Evolutionary conservation across 2,329 filamentous ascomycete genomes (phyloP).

Genomic region (Ceratocystis alfenasii): DNA sequence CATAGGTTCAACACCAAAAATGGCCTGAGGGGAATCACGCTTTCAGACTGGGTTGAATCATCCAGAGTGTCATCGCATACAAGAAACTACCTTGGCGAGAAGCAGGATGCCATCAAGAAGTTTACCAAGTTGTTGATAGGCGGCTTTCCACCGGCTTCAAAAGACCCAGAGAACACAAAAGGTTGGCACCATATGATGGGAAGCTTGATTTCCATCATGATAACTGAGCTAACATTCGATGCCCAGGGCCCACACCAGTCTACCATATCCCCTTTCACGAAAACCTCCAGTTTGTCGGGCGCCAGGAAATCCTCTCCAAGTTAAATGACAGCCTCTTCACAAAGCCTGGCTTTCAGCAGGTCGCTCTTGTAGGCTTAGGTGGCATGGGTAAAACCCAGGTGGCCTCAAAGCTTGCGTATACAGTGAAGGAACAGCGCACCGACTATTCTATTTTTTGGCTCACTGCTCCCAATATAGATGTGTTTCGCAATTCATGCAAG

Average conservation of each 20-base stretch:
- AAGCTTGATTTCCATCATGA: background rate
- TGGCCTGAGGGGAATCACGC: constrained; percentile 24
- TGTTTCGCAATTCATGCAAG: background rate
- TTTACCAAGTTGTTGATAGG: background rate
- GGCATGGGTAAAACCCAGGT: background rate
- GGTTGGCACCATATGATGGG: no score
- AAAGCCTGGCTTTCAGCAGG: background rate
- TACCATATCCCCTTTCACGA: background rate
- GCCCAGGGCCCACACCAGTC: background rate
- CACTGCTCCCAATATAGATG: background rate
- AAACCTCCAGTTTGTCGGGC: background rate
- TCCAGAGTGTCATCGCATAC: constrained; percentile 25
- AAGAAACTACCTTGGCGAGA: constrained; percentile 24
- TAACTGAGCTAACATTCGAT: background rate
- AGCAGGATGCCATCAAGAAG: background rate
- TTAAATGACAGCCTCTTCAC: background rate
- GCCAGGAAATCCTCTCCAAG: background rate
- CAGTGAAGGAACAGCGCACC: background rate
- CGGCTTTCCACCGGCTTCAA: background rate
- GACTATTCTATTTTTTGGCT: constrained; percentile 6
- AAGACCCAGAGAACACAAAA: background rate
- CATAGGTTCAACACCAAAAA: constrained; percentile 26
- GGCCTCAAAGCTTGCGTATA: background rate
- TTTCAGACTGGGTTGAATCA: constrained; percentile 26
- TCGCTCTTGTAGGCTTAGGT: background rate